These are phyloP conservation scores for Cornus kousa DNA, from an alignment of 148 eudicot genomes.

Conservation along the genomic window DNA sequence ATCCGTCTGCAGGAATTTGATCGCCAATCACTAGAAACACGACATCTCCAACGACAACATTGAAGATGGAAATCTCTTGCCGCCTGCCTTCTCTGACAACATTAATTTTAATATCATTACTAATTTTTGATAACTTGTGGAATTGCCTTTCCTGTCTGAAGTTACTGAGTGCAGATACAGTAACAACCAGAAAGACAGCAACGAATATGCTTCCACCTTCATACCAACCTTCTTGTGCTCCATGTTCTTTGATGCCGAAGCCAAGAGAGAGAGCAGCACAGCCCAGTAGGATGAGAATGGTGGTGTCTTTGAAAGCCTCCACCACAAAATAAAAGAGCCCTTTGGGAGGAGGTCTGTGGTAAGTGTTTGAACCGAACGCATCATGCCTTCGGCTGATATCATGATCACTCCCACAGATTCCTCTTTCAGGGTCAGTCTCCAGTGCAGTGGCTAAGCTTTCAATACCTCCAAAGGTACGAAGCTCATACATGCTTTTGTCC, in stretches of 20 bases:
- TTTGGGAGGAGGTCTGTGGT: slow-evolving; percentile 59
- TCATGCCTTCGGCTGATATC: slow-evolving; percentile 35
- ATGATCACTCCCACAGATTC: slow-evolving; percentile 37
- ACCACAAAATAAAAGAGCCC: slow-evolving; percentile 52
- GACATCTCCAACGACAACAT: slow-evolving; percentile 73
- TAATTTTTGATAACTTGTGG: slow-evolving; percentile 67
- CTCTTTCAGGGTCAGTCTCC: slow-evolving; percentile 38
- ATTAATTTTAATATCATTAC: slow-evolving; percentile 58
- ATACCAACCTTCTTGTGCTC: slow-evolving; percentile 76
- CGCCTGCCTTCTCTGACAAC: slow-evolving; percentile 57
- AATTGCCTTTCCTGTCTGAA: slow-evolving; percentile 77
- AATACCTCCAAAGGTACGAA: slow-evolving; percentile 42
- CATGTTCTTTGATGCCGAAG: slow-evolving; percentile 73
- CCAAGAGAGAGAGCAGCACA: slow-evolving; percentile 80
- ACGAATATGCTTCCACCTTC: slow-evolving; percentile 85
- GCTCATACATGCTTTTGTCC: slow-evolving; percentile 39
- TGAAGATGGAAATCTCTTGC: slow-evolving; percentile 68
- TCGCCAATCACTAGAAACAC: slow-evolving; percentile 64
- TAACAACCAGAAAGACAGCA: slow-evolving; percentile 67
- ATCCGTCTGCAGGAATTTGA: slow-evolving; percentile 80
- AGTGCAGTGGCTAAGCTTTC: slow-evolving; percentile 42
- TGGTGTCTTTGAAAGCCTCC: slow-evolving; percentile 63
- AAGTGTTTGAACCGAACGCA: slow-evolving; percentile 63
- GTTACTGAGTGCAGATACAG: slow-evolving; percentile 71
- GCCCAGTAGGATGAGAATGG: slow-evolving; percentile 61